Conservation (phyloP, 345 rosid species). For the Physaria fendleri region DNA sequence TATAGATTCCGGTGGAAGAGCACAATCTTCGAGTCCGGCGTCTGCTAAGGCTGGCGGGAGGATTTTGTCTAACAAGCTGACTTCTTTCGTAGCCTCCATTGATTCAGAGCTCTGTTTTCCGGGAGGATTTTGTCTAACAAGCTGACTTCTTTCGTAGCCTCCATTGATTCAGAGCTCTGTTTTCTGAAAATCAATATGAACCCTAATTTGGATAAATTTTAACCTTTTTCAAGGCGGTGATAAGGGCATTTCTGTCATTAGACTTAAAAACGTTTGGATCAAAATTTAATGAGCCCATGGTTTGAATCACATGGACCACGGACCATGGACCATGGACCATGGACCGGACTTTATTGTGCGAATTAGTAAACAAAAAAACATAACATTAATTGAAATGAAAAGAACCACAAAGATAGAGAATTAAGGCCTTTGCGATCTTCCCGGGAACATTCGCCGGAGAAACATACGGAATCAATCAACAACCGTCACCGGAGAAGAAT, state of each 20-base stretch:
- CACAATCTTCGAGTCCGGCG: slow-evolving; percentile 73
- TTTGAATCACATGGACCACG: slow-evolving; percentile 16
- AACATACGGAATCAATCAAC: slow-evolving; percentile 3
- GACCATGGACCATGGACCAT: too few species aligned
- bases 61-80: slow-evolving; percentile 37
- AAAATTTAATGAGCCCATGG: background rate
- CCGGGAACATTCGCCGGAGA: slow-evolving; percentile 24
- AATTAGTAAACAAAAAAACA: background rate
- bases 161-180: slow-evolving; percentile 24
- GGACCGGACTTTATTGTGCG: too few species aligned
- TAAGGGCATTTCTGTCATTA: slow-evolving; percentile 18
- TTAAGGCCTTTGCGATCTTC: background rate
- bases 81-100: slow-evolving; percentile 38
- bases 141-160: slow-evolving; percentile 32
- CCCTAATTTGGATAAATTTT: background rate
- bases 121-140: slow-evolving; percentile 46
- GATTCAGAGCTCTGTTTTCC: background rate
- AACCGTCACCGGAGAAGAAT: slow-evolving; percentile 9
- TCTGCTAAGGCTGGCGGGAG: slow-evolving; percentile 59
- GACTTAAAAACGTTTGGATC: background rate
- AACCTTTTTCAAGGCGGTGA: background rate
- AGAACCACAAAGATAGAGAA: slow-evolving; percentile 13
- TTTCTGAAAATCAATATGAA: background rate
- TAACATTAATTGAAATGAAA: slow-evolving; percentile 4
- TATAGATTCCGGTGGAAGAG: slow-evolving; percentile 57